Percentiles rank a stretch among this genome's conserved stretches.
Conservation (phyloP, 1,139 yeast genomes). For the Lodderomyces orthopsilosis region DNA sequence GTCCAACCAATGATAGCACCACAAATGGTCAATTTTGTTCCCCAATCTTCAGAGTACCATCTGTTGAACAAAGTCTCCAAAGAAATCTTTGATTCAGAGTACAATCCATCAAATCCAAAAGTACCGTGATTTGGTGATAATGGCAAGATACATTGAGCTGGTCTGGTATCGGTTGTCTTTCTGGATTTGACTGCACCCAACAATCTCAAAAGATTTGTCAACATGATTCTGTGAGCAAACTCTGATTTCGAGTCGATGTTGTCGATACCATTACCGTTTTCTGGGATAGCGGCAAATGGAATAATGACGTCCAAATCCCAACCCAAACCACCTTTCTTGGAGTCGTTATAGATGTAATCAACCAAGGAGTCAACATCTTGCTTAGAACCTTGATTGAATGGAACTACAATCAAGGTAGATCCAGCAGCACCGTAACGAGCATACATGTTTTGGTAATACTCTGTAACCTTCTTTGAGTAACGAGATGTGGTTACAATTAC, state of each 20-base stretch:
- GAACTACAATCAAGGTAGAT: slow-evolving; percentile 89
- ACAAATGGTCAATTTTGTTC: slow-evolving; percentile 87
- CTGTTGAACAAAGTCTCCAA: slow-evolving; percentile 96
- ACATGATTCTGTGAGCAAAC: slow-evolving; percentile 97
- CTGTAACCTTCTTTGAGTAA: slow-evolving; percentile 91
- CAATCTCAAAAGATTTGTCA: slow-evolving; percentile 89
- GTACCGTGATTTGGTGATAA: slow-evolving; percentile 98
- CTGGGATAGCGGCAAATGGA: slow-evolving; percentile 99
- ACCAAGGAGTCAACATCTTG: slow-evolving; percentile 88
- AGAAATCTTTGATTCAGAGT: slow-evolving; percentile 94
- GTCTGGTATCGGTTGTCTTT: slow-evolving; percentile 90
- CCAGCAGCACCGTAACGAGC: slow-evolving; percentile 92
- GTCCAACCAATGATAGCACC: slow-evolving; percentile 99
- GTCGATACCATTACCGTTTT: slow-evolving; percentile 94
- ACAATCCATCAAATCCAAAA: slow-evolving; percentile 95
- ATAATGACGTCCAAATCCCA: slow-evolving; percentile 96
- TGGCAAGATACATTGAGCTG: slow-evolving; percentile 96
- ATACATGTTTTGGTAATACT: slow-evolving; percentile 90
- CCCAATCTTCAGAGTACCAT: slow-evolving; percentile 99
- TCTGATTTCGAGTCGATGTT: slow-evolving; percentile 92
- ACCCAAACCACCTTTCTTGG: slow-evolving; percentile 86
- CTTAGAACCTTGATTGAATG: slow-evolving; percentile 96
- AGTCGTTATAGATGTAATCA: slow-evolving; percentile 78
- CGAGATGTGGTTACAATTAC: slow-evolving; percentile 95
- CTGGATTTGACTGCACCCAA: slow-evolving; percentile 86